Conservation (phyloP, 1,284 basidiomycete species). For the Polyporus tsugae region DNA sequence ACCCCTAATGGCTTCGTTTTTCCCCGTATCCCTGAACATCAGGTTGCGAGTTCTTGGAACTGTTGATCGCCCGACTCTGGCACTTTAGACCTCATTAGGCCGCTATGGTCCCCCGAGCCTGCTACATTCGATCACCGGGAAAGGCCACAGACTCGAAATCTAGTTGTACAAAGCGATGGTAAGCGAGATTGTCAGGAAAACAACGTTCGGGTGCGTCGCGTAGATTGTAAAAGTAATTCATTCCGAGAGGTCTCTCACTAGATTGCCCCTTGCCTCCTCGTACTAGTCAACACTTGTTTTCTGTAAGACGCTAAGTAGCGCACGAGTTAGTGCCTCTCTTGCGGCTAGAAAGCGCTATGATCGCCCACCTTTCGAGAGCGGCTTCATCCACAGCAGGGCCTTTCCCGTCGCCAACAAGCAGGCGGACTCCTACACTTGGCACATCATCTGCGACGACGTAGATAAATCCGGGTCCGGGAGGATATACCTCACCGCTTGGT, state of each 20-base stretch:
- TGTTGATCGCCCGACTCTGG: too few relatives aligned
- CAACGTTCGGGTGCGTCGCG: neutral
- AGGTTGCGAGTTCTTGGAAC: neutral
- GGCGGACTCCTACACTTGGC: constrained; percentile 69
- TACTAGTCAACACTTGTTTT: constrained; percentile 62
- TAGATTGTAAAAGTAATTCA: constrained; percentile 17
- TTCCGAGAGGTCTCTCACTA: constrained; percentile 40
- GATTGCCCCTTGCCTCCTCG: constrained; percentile 48
- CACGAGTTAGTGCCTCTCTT: constrained; percentile 18
- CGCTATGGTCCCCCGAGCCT: neutral
- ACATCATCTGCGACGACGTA: constrained; percentile 75
- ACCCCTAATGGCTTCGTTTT: constrained; percentile 14
- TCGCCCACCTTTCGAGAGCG: constrained; percentile 63
- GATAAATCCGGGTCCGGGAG: constrained; percentile 84
- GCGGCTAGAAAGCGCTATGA: neutral
- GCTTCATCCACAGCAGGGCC: constrained; percentile 63
- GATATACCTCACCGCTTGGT: constrained; percentile 70
- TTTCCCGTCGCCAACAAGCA: constrained; percentile 76
- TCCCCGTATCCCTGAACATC: neutral
- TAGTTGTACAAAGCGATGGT: constrained; percentile 1
- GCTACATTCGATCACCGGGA: too few relatives aligned
- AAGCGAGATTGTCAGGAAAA: neutral
- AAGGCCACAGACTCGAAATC: neutral
- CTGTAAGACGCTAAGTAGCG: constrained; percentile 45
- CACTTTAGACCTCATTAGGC: too few relatives aligned